phyloP scores from a whole-genome alignment of 495 filamentous ascomycete species.

The Usnea hakonensis region DNA sequence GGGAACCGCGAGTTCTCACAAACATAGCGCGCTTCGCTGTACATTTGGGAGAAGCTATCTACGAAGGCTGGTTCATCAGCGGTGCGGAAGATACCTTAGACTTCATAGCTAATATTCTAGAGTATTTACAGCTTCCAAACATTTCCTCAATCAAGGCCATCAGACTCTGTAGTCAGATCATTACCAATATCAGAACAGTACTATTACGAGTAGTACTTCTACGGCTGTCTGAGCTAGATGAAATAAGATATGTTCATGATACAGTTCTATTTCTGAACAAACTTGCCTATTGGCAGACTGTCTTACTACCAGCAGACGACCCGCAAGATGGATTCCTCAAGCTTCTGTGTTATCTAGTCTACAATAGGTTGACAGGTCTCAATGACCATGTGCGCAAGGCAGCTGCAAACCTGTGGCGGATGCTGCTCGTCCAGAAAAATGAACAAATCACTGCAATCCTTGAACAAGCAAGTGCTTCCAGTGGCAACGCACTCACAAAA shows the following conservation, averaged over 20 bases:
- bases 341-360: slow-evolving; percentile 83
- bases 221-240: slow-evolving; percentile 73
- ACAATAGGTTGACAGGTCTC: slow-evolving; percentile 66
- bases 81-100: slow-evolving; percentile 77
- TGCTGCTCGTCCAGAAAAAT: slow-evolving; percentile 88
- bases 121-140: slow-evolving; percentile 83
- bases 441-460: slow-evolving; percentile 69
- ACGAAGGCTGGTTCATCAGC: slow-evolving; percentile 91
- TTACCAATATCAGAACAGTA: slow-evolving; percentile 62
- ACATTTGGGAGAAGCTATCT: slow-evolving; percentile 81
- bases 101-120: slow-evolving; percentile 74
- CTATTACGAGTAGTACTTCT: slow-evolving; percentile 73
- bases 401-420: slow-evolving; percentile 78
- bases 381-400: slow-evolving; percentile 59
- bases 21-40: slow-evolving; percentile 74
- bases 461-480: slow-evolving; percentile 53
- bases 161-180: slow-evolving; percentile 73
- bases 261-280: slow-evolving; percentile 66
- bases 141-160: slow-evolving; percentile 74
- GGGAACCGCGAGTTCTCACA: slow-evolving; percentile 73
- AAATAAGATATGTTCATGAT: slow-evolving; percentile 48
- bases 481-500: slow-evolving; percentile 63
- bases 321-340: slow-evolving; percentile 68
- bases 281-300: slow-evolving; percentile 90
- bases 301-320: slow-evolving; percentile 69